A percentile compares a stretch with the other conserved stretches of the same genome.
Evolutionary conservation across 306 rosid species (phyloP).

Genomic region (Glycine soja): DNA sequence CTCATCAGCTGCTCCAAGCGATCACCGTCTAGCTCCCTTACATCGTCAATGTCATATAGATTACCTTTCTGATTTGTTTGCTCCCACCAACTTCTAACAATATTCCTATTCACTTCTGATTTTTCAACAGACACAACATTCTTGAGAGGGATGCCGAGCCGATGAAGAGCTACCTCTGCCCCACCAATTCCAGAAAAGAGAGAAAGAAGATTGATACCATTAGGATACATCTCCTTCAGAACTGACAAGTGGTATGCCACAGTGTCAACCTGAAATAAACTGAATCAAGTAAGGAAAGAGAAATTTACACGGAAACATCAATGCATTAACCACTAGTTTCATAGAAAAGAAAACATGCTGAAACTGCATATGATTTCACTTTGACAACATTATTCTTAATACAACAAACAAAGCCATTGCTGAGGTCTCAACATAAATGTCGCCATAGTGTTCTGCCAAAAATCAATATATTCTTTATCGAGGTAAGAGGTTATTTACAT

Average conservation of each 20-base stretch:
- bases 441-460: conserved; percentile 1
- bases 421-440: background rate
- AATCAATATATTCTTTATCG: background rate
- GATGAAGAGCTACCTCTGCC: conserved; percentile 93
- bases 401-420: conserved; percentile 6
- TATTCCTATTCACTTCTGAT: conserved; percentile 77
- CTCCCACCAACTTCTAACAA: conserved; percentile 96
- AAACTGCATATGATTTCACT: conserved; percentile 20
- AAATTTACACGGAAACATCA: conserved; percentile 19
- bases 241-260: conserved; percentile 94
- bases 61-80: conserved; percentile 91
- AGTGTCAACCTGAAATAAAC: conserved; percentile 81
- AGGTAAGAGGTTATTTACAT: background rate
- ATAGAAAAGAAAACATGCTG: background rate
- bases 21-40: conserved; percentile 60
- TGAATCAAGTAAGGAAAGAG: conserved; percentile 32
- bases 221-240: conserved; percentile 77
- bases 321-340: background rate
- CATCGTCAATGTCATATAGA: conserved; percentile 68
- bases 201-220: conserved; percentile 87
- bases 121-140: conserved; percentile 86
- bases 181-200: conserved; percentile 98
- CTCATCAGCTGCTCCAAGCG: conserved; percentile 66
- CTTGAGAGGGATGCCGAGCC: conserved; percentile 78
- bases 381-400: conserved; percentile 5